phyloP scores from a whole-genome alignment of 768 basidiomycete genomes.

The Nevesoporus exiguus region DNA sequence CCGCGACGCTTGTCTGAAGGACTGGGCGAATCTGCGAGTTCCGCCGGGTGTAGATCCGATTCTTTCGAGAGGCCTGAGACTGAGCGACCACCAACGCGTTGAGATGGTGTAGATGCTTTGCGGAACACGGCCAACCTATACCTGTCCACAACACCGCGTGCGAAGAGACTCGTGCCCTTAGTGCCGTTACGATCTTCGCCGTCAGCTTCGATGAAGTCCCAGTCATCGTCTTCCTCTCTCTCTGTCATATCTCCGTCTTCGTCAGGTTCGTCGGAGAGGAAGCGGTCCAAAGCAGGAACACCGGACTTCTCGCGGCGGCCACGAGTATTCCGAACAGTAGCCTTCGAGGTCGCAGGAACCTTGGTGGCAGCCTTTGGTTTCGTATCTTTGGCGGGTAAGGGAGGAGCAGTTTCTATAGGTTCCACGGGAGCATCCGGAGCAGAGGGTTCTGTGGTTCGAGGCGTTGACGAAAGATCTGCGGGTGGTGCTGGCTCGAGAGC shows the following conservation, averaged over 20 bases:
- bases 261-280: slow-evolving; percentile 53
- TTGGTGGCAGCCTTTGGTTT: slow-evolving; percentile 28
- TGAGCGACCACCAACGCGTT: slow-evolving; percentile 43
- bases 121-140: slow-evolving; percentile 85
- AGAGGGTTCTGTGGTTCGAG: slow-evolving; percentile 13
- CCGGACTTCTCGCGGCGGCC: slow-evolving; percentile 78
- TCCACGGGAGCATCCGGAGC: slow-evolving; percentile 3
- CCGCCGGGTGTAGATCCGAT: slow-evolving; percentile 42
- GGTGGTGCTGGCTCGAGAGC: slow-evolving; percentile 17
- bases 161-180: slow-evolving; percentile 77
- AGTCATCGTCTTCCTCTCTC: slow-evolving; percentile 71
- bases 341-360: slow-evolving; percentile 10
- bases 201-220: slow-evolving; percentile 86
- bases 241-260: slow-evolving; percentile 42
- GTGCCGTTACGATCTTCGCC: slow-evolving; percentile 83
- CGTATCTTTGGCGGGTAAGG: slow-evolving; percentile 30
- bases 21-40: slow-evolving; percentile 41
- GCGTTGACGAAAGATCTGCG: slow-evolving; percentile 14
- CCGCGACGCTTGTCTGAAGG: slow-evolving; percentile 60
- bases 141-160: slow-evolving; percentile 87
- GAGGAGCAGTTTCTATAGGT: slow-evolving; percentile 24
- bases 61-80: slow-evolving; percentile 58
- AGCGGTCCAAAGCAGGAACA: slow-evolving; percentile 73
- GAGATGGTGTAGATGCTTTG: slow-evolving; percentile 67
- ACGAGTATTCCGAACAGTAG: slow-evolving; percentile 32